These are phyloP conservation scores for Alternaria brassicicola DNA, from an alignment of 2,329 filamentous ascomycete genomes.

Conservation along the genomic window DNA sequence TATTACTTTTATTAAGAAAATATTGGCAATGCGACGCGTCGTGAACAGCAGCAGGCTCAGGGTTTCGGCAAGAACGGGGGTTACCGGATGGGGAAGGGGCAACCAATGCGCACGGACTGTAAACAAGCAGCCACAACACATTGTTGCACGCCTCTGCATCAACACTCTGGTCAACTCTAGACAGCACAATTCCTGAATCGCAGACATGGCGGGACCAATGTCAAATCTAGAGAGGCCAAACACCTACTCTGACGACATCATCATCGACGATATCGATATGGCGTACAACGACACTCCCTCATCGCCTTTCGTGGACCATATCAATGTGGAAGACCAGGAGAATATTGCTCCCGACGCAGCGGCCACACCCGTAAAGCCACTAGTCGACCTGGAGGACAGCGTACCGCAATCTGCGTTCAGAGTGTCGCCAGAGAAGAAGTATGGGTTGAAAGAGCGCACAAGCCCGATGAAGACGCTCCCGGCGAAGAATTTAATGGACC, in stretches of 20 bases:
- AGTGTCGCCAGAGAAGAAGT: conserved; percentile 38
- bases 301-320: conserved; percentile 56
- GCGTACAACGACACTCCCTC: conserved; percentile 53
- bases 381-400: conserved; percentile 32
- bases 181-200: conserved; percentile 11
- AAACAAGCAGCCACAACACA: conserved; percentile 25
- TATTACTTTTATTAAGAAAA: neutral
- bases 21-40: neutral
- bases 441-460: conserved; percentile 33
- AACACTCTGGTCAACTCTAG: conserved; percentile 21
- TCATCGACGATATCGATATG: conserved; percentile 42
- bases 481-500: conserved; percentile 35
- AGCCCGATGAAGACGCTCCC: conserved; percentile 43
- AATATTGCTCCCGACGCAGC: conserved; percentile 39
- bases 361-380: conserved; percentile 33
- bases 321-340: conserved; percentile 50
- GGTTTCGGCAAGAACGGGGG: conserved; percentile 14
- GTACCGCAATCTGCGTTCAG: conserved; percentile 43
- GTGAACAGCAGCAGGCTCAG: neutral
- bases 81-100: conserved; percentile 15
- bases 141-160: conserved; percentile 12
- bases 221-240: conserved; percentile 39
- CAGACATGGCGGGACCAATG: conserved; percentile 43
- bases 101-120: conserved; percentile 16
- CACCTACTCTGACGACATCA: conserved; percentile 25